Evolutionary conservation across 2,329 filamentous ascomycete species (phyloP).

Genomic region (Ascochyta pisi): DNA sequence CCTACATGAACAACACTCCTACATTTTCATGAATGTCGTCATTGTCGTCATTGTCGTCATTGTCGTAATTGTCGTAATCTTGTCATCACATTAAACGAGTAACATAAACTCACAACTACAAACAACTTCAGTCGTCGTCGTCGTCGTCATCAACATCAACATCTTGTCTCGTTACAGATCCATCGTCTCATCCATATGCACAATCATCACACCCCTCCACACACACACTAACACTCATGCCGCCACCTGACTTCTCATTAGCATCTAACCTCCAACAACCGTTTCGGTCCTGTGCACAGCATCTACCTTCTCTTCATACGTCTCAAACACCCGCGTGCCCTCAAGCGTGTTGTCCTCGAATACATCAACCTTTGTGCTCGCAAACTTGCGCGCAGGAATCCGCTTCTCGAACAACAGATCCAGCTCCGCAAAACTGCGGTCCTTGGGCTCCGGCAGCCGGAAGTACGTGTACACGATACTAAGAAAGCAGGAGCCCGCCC

Average conservation of each 20-base stretch:
- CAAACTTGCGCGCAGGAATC: constrained; percentile 76
- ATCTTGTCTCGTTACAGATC: constrained; percentile 9
- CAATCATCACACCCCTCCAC: background rate
- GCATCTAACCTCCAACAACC: constrained; percentile 20
- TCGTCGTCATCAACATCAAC: background rate
- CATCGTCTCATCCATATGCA: constrained; percentile 1
- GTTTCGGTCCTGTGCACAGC: constrained; percentile 29
- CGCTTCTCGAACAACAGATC: constrained; percentile 82
- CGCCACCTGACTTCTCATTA: constrained; percentile 18
- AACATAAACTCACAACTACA: background rate
- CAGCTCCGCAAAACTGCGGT: constrained; percentile 83
- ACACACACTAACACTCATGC: constrained; percentile 1
- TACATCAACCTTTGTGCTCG: constrained; percentile 62
- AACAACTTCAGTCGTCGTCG: background rate
- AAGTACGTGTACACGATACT: constrained; percentile 85
- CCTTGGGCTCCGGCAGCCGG: constrained; percentile 78
- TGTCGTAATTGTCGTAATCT: too few species aligned
- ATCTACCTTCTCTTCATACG: constrained; percentile 47
- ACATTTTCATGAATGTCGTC: too few species aligned
- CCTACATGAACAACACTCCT: too few species aligned
- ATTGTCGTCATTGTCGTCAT: too few species aligned
- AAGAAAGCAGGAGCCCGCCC: constrained; percentile 79
- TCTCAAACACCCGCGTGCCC: constrained; percentile 39
- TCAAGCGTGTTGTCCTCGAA: constrained; percentile 49
- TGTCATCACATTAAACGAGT: background rate